Base-by-base conservation (phyloP, 805 yeast species). In the Pichia thaimueangensis region DNA sequence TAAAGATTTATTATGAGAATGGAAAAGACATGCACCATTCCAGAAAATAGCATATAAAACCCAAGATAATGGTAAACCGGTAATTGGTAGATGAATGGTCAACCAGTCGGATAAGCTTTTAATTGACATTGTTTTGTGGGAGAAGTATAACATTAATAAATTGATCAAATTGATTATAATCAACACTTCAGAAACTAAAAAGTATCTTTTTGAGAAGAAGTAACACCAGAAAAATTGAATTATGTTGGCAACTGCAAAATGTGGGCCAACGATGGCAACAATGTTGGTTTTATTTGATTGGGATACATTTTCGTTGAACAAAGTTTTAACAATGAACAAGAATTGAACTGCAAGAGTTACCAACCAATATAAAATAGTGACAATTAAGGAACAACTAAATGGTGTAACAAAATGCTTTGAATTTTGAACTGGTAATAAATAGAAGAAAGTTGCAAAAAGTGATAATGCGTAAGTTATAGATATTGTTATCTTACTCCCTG, bases 1-100 rank as follows among this genome's bases (percentile, higher is more conserved):
- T n/a, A 82, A 59, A 5, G 60, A 48, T 21, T 67, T 59, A 52
- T 74, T 72, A 42, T 73, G 73, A 11, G 82, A 74, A 47, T 80
- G 83, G 64, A 80, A 74, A 57, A 82, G 58, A 23, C 81, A 82
- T 2, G 94, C 88, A 35, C 94, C 94, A 56, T 82, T 83, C 95
- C 95, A 86, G 68, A 85, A 82, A 30, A 86, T 58, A 20, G 79
- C 80, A 55, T 78, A 83, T 45, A 82, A 58, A 29, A 80, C 63
- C 95, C 95, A 86, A 25, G 83, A 69, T 42, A 83, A 60, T 12
- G 95, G 94, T 53, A 84, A 51, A 0, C 89, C 86, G 9, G 78
- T 72, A 12, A 72, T 70, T 13, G 91, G 73, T 50, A 79, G 62
- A 62, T 86, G 94, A 39, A 83, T 66, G 30, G 76, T 61, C 24